Percentiles rank a stretch among this genome's conserved stretches.
phyloP scores from a whole-genome alignment of 768 basidiomycete genomes.

The Pisolithus tinctorius region DNA sequence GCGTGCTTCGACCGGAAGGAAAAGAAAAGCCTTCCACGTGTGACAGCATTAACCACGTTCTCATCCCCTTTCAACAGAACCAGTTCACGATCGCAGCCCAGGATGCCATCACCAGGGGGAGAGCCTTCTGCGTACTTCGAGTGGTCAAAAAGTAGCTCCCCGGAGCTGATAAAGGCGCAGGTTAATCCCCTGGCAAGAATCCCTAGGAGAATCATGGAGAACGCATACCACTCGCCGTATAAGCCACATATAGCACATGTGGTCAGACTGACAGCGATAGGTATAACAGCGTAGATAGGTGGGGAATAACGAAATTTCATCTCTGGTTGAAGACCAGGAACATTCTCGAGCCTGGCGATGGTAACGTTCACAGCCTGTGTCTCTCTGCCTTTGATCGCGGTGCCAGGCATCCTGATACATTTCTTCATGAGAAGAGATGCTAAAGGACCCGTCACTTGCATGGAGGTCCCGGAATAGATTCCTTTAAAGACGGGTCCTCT shows the following conservation, averaged over 20 bases:
- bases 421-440: slow-evolving; percentile 11
- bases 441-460: slow-evolving; percentile 15
- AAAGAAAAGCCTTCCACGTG: neutral
- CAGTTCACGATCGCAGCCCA: no score
- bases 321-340: neutral
- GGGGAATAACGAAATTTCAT: slow-evolving; percentile 5
- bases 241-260: slow-evolving; percentile 11
- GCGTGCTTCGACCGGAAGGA: neutral
- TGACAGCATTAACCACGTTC: neutral
- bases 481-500: slow-evolving; percentile 15
- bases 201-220: slow-evolving; percentile 9
- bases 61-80: neutral
- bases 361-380: slow-evolving; percentile 10
- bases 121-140: no score
- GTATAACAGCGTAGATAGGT: neutral
- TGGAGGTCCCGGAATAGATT: slow-evolving; percentile 11
- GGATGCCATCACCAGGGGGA: no score
- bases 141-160: slow-evolving; percentile 3
- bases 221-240: no score
- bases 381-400: slow-evolving; percentile 3
- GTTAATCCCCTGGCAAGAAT: slow-evolving; percentile 24
- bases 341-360: slow-evolving; percentile 6
- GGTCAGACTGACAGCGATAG: neutral
- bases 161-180: slow-evolving; percentile 18
- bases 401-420: slow-evolving; percentile 1